Evolutionary conservation across 2,329 filamentous ascomycete species (phyloP).

Genomic region (Colletotrichum eleusines): DNA sequence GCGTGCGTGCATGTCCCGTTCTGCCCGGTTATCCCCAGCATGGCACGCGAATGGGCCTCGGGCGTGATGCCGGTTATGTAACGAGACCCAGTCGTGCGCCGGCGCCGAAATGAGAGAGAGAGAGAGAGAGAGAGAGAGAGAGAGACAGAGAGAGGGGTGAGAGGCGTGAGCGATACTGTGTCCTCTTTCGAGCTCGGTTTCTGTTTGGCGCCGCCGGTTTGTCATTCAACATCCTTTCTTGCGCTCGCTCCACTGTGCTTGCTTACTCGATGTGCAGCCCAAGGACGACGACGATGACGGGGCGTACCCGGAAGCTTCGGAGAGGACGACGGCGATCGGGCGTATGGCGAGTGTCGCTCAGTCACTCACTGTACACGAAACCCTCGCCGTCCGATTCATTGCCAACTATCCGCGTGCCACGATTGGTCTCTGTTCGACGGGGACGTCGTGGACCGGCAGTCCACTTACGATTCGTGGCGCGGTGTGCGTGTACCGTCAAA

Average conservation of each 20-base stretch:
- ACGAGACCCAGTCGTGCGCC: not conserved
- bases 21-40: slow-evolving; percentile 1
- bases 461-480: not conserved
- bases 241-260: not conserved
- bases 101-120: not conserved
- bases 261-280: not conserved
- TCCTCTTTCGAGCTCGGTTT: not conserved
- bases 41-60: not conserved
- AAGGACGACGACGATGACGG: not conserved
- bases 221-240: not conserved
- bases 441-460: not conserved
- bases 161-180: too few relatives aligned
- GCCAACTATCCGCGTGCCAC: not conserved
- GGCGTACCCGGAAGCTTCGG: not conserved
- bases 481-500: not conserved
- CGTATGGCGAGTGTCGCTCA: not conserved
- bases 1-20: slow-evolving; percentile 25
- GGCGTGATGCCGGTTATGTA: not conserved
- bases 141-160: too few relatives aligned
- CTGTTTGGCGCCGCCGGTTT: not conserved
- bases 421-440: not conserved
- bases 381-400: not conserved
- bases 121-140: too few relatives aligned
- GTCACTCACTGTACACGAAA: too few relatives aligned
- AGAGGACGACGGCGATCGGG: not conserved